phyloP scores from a whole-genome alignment of 176 grass and related monocot genomes.

The Carex cristatella region DNA sequence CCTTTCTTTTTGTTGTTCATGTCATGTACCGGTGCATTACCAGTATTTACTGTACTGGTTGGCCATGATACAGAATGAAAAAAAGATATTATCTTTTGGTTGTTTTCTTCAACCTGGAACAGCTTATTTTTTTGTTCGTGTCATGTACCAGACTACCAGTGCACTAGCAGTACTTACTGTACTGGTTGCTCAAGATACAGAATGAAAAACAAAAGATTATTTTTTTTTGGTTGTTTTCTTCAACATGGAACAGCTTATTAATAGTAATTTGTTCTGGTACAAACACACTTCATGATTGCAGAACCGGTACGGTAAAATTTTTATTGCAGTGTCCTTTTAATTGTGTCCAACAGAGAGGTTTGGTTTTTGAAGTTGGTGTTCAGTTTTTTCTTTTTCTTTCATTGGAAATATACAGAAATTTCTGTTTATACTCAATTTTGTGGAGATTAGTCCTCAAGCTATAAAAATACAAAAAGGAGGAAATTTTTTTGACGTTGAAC shows the following conservation, averaged over 20 bases:
- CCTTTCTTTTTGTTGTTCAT: background rate
- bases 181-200: background rate
- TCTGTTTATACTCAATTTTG: background rate
- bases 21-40: background rate
- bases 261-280: background rate
- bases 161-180: background rate
- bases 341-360: background rate
- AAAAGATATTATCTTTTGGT: background rate
- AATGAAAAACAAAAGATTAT: background rate
- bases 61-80: background rate
- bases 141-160: background rate
- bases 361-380: background rate
- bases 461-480: background rate
- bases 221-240: background rate
- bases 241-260: background rate
- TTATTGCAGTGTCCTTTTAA: background rate
- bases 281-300: background rate
- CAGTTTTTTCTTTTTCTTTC: background rate
- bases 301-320: background rate
- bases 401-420: background rate
- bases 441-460: background rate
- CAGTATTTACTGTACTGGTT: background rate
- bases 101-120: background rate
- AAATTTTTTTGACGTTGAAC: background rate
- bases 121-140: background rate